These are phyloP conservation scores for Kregervanrija delftensis DNA, from an alignment of 805 yeast genomes.

Conservation along the genomic window DNA sequence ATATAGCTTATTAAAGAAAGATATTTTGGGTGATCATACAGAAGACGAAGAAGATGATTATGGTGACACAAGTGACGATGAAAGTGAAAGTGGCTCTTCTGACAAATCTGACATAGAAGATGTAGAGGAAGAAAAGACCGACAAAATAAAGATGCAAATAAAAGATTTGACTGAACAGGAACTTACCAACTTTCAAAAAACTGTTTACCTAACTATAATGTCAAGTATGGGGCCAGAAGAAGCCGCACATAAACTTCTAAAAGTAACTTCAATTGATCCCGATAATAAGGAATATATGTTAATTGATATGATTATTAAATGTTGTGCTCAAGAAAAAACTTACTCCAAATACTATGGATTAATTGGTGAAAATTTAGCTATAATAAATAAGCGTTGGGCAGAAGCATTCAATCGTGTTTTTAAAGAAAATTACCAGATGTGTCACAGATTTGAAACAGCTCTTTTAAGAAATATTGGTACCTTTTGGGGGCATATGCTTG, in stretches of 20 bases:
- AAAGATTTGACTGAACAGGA: constrained; percentile 67
- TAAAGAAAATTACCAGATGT: constrained; percentile 43
- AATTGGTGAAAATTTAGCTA: constrained; percentile 59
- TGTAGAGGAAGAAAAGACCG: constrained; percentile 18
- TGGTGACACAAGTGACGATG: constrained; percentile 9
- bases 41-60: constrained; percentile 22
- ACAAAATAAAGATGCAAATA: constrained; percentile 27
- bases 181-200: constrained; percentile 59
- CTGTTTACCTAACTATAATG: constrained; percentile 75
- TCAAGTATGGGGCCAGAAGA: constrained; percentile 90
- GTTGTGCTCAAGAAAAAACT: constrained; percentile 80
- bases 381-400: constrained; percentile 50
- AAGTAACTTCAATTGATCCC: constrained; percentile 35
- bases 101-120: constrained; percentile 20
- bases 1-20: constrained; percentile 36
- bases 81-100: constrained; percentile 8
- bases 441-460: constrained; percentile 65
- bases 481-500: constrained; percentile 79
- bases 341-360: constrained; percentile 82
- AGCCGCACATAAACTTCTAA: constrained; percentile 78
- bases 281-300: constrained; percentile 42
- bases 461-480: constrained; percentile 74
- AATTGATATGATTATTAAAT: constrained; percentile 67
- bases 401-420: constrained; percentile 47
- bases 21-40: constrained; percentile 38